Evolutionary conservation across 495 filamentous ascomycete genomes (phyloP), one percentile per base, ranked within the genome.

Genomic region (Usnea hakonensis): DNA sequence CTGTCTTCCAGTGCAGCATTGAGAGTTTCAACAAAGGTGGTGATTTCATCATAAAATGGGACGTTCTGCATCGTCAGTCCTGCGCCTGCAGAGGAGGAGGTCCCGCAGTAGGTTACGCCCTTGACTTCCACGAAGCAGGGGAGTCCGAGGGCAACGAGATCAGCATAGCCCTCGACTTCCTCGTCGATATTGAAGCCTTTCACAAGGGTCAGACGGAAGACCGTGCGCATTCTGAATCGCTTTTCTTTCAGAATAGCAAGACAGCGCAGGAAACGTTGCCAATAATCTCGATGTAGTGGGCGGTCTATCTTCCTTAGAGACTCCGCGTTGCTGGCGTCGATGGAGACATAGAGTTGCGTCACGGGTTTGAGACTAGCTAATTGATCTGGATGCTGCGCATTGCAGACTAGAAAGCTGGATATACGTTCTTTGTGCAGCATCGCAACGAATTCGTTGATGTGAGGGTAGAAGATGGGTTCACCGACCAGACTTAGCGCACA

Each of bases 121-220:
- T 97, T 97, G 69, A 96, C 82, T 74, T 97, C 93, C 26, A 96
- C 84, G 67, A 97, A 95, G 71, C 88, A 89, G 0, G 92, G 93
- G 48, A 96, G 75, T 1, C 87, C 93, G 62, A 82, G 80, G 69
- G 90, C 87, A 28, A 97, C 88, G 14, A 97, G 83, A 69, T 91
- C 85, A 0, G 93, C 93, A 71, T 97, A 97, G 3, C 94, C 93
- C 62, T 86, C 80, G 2, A 87, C 90, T 73, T 96, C 93, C 61
- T 95, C 90, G 19, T 95, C 93, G 66, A 97, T 83, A 70, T 97
- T 97, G 79, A 97, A 97, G 2, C 89, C 87, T 76, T 97, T 96
- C 67, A 97, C 93, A 6, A 97, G 84, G 1, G 93, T 97, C 9
- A 97, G 81, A 9, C 93, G 88, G 81, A 96, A 97, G 6, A 97